Evolutionary conservation across 139 green algal species (phyloP).

Genomic region (Pleodorina starrii): DNA sequence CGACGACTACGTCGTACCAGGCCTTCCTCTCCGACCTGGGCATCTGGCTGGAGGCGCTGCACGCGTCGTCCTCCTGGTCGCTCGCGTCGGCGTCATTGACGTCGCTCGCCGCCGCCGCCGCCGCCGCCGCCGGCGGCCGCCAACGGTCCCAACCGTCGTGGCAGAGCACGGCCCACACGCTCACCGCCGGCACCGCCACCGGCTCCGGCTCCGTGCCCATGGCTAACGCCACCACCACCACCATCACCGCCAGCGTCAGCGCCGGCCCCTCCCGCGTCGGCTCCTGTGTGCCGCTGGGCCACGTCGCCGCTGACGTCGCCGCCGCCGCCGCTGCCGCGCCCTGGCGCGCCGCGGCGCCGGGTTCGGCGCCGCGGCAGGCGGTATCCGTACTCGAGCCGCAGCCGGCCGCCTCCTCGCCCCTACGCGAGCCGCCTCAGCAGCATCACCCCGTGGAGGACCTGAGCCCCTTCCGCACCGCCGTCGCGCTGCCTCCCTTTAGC

Average conservation of each 20-base stretch:
- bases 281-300: not conserved
- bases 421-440: not conserved
- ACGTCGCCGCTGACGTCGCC: not conserved
- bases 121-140: no score
- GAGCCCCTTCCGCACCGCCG: not conserved
- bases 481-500: not conserved
- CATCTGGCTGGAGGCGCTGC: slow-evolving; percentile 31
- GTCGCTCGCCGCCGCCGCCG: no score
- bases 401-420: no score
- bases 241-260: no score
- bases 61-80: not conserved
- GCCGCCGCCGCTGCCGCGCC: not conserved
- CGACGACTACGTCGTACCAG: not conserved
- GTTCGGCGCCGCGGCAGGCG: no score
- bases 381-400: not conserved
- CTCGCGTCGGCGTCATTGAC: not conserved
- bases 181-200: not conserved
- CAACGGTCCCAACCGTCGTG: no score
- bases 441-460: not conserved
- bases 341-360: not conserved
- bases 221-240: no score
- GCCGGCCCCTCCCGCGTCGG: no score
- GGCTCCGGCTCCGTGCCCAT: no score
- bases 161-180: not conserved
- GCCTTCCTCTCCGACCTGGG: slow-evolving; percentile 27